A percentile compares a stretch with the other conserved stretches of the same genome.
phyloP scores from a whole-genome alignment of 2,329 filamentous ascomycete genomes.

The Trichoderma koningii region DNA sequence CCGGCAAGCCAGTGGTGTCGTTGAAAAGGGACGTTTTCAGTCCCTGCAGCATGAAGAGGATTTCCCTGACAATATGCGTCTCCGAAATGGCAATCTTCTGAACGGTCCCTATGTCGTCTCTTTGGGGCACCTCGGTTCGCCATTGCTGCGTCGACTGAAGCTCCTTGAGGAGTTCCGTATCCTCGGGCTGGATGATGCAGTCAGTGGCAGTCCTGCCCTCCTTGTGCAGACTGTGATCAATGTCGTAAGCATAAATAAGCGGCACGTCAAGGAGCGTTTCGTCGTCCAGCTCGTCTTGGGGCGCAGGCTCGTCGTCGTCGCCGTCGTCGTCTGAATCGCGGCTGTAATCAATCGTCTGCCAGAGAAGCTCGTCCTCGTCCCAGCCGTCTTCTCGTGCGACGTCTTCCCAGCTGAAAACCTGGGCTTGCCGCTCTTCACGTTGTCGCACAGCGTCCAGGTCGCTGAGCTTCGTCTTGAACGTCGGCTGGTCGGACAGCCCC shows the following conservation, averaged over 20 bases:
- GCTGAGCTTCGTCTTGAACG: conserved; percentile 66
- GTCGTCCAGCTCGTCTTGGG: conserved; percentile 40
- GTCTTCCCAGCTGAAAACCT: conserved; percentile 73
- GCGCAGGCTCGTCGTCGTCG: conserved; percentile 27
- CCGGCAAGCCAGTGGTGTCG: conserved; percentile 41
- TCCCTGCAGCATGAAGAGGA: conserved; percentile 82
- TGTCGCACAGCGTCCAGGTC: conserved; percentile 58
- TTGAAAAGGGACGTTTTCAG: conserved; percentile 73
- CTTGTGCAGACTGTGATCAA: conserved; percentile 23
- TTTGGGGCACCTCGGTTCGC: conserved; percentile 41
- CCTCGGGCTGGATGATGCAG: conserved; percentile 42
- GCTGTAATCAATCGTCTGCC: conserved; percentile 69
- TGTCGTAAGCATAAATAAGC: conserved; percentile 38
- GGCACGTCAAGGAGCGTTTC: conserved; percentile 42
- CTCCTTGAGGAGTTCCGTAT: conserved; percentile 38
- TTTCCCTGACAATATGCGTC: conserved; percentile 72
- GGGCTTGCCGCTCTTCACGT: conserved; percentile 46
- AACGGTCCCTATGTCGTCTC: conserved; percentile 38
- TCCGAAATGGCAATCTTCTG: conserved; percentile 63
- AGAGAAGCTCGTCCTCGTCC: conserved; percentile 65
- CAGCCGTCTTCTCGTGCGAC: conserved; percentile 76
- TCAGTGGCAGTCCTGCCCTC: conserved; percentile 35
- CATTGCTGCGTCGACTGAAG: conserved; percentile 42
- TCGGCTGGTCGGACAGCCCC: conserved; percentile 78
- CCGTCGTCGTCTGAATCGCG: conserved; percentile 62